Base-by-base conservation (phyloP, 2,329 filamentous ascomycete species). In the Fonsecaea monophora region DNA sequence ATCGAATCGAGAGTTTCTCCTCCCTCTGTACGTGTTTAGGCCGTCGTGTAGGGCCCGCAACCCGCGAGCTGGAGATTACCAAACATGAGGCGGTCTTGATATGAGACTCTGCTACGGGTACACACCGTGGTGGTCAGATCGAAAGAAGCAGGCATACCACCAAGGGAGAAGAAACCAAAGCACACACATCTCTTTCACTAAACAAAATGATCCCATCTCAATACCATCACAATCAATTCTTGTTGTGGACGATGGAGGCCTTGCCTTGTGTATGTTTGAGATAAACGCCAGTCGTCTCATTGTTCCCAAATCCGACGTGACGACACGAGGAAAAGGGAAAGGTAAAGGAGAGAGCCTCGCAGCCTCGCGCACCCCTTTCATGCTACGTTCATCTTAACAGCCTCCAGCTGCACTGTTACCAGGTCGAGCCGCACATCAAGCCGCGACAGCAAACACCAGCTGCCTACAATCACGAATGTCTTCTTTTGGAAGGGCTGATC, bases 371-470 rank as follows among this genome's bases (percentile, higher is more conserved):
- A 25, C 2, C 12, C 2, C 40, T 45, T 9, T 8, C 18, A n/a
- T 25, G 25, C 18, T 25, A 3, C 13, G 18, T 25, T n/a, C 45
- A 50, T 21, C 45, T 50, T 30, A 50, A 18, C 25, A 21, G 25
- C 25, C 45, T 25, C 25, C 45, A 50, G 45, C 45, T 10, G 18
- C 45, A 50, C 21, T 25, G 3, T 25, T 25, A 42, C n/a, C 40
- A 42, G 40, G 40, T n/a, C 40, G 40, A 42, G 40, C 45, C 45
- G 18, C 45, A 50, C 21, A 3, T 50, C 45, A 50, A 50, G 45
- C 45, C 45, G 45, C 45, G 18, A 50, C 18, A 50, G 18, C 45
- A 50, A 50, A 50, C 45, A 50, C 45, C 9, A 50, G 45, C 45
- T 10, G 13, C 38, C 15, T 2, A 12, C 38, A 42, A 10, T 25